Conservation (phyloP, 306 rosid species). For the Cyclanthera cordifolia region DNA sequence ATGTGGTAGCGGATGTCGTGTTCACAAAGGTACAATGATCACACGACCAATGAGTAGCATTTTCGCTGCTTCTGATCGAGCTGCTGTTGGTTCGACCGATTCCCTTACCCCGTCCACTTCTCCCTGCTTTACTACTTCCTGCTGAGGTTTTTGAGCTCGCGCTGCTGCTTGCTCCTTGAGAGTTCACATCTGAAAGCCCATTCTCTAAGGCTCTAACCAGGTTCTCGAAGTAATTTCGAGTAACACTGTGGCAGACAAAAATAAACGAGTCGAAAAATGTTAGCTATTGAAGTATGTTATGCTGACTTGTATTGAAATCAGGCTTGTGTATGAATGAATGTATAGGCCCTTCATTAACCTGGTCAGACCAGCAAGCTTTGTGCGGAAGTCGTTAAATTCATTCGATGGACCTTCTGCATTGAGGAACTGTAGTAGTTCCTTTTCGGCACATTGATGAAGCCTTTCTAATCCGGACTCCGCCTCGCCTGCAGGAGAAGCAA, state of each 20-base stretch:
- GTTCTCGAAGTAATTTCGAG: constrained; percentile 46
- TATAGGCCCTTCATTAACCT: constrained; percentile 26
- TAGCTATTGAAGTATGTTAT: not conserved
- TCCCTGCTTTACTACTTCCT: constrained; percentile 25
- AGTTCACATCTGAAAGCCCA: constrained; percentile 38
- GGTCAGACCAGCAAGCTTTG: constrained; percentile 67
- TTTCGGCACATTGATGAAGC: constrained; percentile 75
- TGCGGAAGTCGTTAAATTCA: constrained; percentile 61
- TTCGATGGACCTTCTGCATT: constrained; percentile 41
- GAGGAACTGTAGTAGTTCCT: constrained; percentile 53
- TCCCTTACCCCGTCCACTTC: constrained; percentile 32
- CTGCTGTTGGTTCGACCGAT: constrained; percentile 24
- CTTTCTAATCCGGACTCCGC: constrained; percentile 78
- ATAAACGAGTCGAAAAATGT: not conserved
- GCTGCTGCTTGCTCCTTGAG: constrained; percentile 29
- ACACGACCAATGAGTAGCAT: constrained; percentile 32
- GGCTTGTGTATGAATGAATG: not conserved
- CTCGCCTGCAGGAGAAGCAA: constrained; percentile 33
- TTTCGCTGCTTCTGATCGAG: constrained; percentile 23
- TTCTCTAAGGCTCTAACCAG: constrained; percentile 42
- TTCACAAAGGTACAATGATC: constrained; percentile 42
- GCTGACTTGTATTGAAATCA: not conserved
- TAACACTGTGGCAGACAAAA: constrained; percentile 23
- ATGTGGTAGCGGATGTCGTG: constrained; percentile 18
- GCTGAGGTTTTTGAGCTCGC: constrained; percentile 31